Conservation (phyloP, 768 basidiomycete genomes). For the Coprinopsis strossmayeri region DNA sequence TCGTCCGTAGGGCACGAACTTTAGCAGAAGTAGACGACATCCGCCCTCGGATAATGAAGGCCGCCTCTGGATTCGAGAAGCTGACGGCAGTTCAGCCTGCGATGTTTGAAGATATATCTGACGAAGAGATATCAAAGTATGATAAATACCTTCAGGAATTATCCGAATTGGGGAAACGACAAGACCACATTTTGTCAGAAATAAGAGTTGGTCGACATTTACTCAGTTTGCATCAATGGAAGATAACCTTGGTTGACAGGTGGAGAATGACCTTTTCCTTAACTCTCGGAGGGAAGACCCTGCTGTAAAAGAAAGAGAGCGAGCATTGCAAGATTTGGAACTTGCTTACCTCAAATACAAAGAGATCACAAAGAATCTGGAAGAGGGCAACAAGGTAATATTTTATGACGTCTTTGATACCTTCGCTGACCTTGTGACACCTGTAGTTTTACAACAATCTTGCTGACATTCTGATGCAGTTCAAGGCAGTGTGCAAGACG, state of each 20-base stretch:
- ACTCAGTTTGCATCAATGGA: conserved; percentile 29
- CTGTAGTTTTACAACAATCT: conserved; percentile 87
- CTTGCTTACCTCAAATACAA: conserved; percentile 81
- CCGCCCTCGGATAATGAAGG: conserved; percentile 54
- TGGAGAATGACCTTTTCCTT: conserved; percentile 66
- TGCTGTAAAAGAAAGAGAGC: conserved; percentile 71
- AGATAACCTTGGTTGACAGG: conserved; percentile 49
- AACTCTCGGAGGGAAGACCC: conserved; percentile 74
- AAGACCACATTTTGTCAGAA: conserved; percentile 56
- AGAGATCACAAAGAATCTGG: conserved; percentile 78
- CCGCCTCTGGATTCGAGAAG: conserved; percentile 59
- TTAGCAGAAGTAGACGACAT: conserved; percentile 70
- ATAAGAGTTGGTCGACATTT: conserved; percentile 49
- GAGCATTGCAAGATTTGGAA: conserved; percentile 76
- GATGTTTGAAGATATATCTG: conserved; percentile 82
- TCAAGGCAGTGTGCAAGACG: conserved; percentile 67
- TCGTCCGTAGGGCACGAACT: conserved; percentile 59
- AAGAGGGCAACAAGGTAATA: conserved; percentile 79
- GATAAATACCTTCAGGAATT: conserved; percentile 65
- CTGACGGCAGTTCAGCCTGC: conserved; percentile 70
- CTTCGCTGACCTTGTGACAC: neutral
- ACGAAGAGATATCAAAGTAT: conserved; percentile 77
- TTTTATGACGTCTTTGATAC: neutral
- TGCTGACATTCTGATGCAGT: conserved; percentile 59
- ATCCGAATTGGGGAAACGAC: conserved; percentile 45